A percentile compares a stretch with the other conserved stretches of the same genome.
These are phyloP conservation scores for Myxozyma vanderwaltii DNA, from an alignment of 805 yeast species.

Conservation along the genomic window DNA sequence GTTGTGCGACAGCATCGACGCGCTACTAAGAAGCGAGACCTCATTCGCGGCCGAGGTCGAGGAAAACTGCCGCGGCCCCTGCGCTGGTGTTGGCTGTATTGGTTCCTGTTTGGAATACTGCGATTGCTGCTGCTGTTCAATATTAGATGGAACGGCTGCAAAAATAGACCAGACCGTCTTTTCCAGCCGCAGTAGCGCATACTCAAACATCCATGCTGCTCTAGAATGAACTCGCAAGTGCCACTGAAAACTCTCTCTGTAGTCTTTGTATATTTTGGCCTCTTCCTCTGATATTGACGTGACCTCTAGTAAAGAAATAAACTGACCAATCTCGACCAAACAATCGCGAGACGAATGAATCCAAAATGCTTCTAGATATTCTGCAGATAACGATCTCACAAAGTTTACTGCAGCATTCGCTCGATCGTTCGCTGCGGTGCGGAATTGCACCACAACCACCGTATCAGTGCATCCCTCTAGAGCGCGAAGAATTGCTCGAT, in stretches of 20 bases:
- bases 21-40: neutral
- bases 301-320: conserved; percentile 34
- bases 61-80: neutral
- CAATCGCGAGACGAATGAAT: conserved; percentile 35
- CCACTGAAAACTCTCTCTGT: conserved; percentile 34
- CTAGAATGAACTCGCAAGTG: conserved; percentile 34
- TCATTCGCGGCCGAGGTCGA: neutral
- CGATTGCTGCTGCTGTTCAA: conserved; percentile 4
- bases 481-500: conserved; percentile 31
- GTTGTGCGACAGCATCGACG: neutral
- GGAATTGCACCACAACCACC: conserved; percentile 13
- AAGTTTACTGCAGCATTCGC: conserved; percentile 35
- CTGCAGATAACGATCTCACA: conserved; percentile 33
- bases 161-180: conserved; percentile 33
- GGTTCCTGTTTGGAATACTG: neutral
- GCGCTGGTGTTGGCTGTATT: neutral
- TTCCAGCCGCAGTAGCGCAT: conserved; percentile 33
- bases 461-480: conserved; percentile 29
- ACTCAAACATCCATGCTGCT: conserved; percentile 35
- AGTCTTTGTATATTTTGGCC: conserved; percentile 21
- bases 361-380: conserved; percentile 39
- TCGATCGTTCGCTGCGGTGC: conserved; percentile 32
- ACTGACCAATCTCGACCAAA: conserved; percentile 36
- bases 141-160: conserved; percentile 25
- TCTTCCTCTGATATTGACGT: conserved; percentile 30